Conservation (phyloP, 257 asterid species). For the Penstemon barbatus region DNA sequence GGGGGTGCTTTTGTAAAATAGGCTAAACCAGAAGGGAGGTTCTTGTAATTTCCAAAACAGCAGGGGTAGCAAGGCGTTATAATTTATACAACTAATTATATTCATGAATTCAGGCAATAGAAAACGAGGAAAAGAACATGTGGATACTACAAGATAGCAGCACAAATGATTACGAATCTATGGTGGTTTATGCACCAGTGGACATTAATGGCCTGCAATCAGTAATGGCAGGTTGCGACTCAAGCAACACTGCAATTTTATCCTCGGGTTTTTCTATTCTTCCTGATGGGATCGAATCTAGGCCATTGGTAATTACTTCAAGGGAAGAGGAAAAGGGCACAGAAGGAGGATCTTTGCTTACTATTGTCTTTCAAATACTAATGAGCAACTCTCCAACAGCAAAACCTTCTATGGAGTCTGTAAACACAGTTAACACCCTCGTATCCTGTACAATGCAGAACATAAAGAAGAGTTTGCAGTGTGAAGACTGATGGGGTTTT, state of each 20-base stretch:
- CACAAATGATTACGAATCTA: conserved; percentile 64
- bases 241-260: conserved; percentile 61
- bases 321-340: conserved; percentile 62
- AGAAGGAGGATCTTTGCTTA: conserved; percentile 80
- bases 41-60: no score
- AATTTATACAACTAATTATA: no score
- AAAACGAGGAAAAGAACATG: conserved; percentile 43
- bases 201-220: conserved; percentile 70
- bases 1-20: no score
- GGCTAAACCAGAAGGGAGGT: no score
- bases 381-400: conserved; percentile 52
- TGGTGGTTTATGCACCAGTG: conserved; percentile 70
- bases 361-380: conserved; percentile 67
- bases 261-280: conserved; percentile 82
- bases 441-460: conserved; percentile 63
- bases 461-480: conserved; percentile 66
- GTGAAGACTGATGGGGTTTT: conserved; percentile 50
- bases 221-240: conserved; percentile 78
- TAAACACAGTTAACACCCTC: conserved; percentile 61
- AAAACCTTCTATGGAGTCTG: conserved; percentile 51
- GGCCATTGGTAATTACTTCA: conserved; percentile 61
- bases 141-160: conserved; percentile 80
- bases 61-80: no score
- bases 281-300: conserved; percentile 72
- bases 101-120: conserved; percentile 49